Evolutionary conservation across 768 basidiomycete species (phyloP).

Genomic region (Serpula lacrymans): DNA sequence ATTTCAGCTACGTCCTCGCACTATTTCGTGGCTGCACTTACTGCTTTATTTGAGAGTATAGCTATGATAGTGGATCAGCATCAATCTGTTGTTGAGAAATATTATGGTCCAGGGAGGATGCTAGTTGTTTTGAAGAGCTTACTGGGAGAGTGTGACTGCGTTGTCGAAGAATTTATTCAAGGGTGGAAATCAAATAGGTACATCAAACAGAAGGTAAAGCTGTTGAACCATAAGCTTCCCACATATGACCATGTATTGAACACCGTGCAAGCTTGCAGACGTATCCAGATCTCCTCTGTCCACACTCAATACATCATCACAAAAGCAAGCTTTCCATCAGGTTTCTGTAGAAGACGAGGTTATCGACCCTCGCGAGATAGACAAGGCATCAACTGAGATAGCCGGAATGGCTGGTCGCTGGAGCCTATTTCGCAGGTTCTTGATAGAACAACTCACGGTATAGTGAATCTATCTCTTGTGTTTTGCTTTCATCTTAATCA

Average conservation of each 20-base stretch:
- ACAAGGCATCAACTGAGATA: slow-evolving; percentile 83
- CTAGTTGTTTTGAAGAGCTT: slow-evolving; percentile 68
- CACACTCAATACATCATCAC: slow-evolving; percentile 24
- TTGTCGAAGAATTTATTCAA: slow-evolving; percentile 68
- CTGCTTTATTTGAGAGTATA: slow-evolving; percentile 90
- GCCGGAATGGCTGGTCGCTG: slow-evolving; percentile 90
- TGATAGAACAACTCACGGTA: slow-evolving; percentile 74
- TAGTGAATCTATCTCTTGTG: too few species aligned
- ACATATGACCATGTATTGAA: slow-evolving; percentile 1
- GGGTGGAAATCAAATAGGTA: slow-evolving; percentile 92
- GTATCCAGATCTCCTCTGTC: slow-evolving; percentile 38
- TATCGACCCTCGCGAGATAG: slow-evolving; percentile 87
- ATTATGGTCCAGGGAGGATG: slow-evolving; percentile 93
- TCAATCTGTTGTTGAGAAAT: slow-evolving; percentile 96
- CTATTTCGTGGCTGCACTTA: slow-evolving; percentile 87
- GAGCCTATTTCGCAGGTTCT: slow-evolving; percentile 86
- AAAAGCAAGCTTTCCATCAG: slow-evolving; percentile 28
- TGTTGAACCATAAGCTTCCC: not conserved
- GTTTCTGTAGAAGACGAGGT: slow-evolving; percentile 45
- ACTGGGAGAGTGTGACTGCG: slow-evolving; percentile 82
- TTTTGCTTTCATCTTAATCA: too few species aligned
- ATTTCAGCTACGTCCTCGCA: slow-evolving; percentile 80
- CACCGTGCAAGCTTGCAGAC: slow-evolving; percentile 42
- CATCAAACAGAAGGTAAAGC: slow-evolving; percentile 70
- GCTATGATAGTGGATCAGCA: slow-evolving; percentile 97